These are phyloP conservation scores for Termitomyces sp. DNA, from an alignment of 1,284 basidiomycete genomes.

Conservation along the genomic window DNA sequence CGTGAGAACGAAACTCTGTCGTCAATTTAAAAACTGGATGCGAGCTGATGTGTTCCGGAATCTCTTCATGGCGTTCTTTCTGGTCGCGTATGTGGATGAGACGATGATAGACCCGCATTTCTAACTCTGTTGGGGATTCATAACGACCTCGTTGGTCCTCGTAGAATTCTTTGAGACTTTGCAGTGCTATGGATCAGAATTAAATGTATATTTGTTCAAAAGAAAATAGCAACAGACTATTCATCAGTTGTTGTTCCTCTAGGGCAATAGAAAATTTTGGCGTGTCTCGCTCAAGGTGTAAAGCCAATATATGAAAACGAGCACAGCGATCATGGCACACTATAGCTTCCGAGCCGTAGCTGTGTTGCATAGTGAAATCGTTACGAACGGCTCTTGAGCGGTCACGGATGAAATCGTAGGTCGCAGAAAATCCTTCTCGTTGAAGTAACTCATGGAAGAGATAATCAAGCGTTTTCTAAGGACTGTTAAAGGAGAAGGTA, in stretches of 20 bases:
- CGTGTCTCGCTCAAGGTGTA: slow-evolving; percentile 70
- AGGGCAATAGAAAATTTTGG: slow-evolving; percentile 63
- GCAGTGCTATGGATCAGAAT: slow-evolving; percentile 55
- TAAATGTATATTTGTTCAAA: slow-evolving; percentile 2
- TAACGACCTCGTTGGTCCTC: slow-evolving; percentile 73
- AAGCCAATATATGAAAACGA: slow-evolving; percentile 86
- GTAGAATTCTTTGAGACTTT: slow-evolving; percentile 91
- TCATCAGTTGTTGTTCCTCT: slow-evolving; percentile 88
- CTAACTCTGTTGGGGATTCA: slow-evolving; percentile 80
- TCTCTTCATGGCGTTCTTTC: slow-evolving; percentile 74
- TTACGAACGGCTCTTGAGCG: slow-evolving; percentile 87
- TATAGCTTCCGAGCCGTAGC: slow-evolving; percentile 74
- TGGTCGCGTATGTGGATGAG: slow-evolving; percentile 87
- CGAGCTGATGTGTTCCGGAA: slow-evolving; percentile 68
- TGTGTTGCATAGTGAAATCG: slow-evolving; percentile 93
- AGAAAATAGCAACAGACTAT: slow-evolving; percentile 51
- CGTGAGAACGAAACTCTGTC: slow-evolving; percentile 73
- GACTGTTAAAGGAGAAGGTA: slow-evolving; percentile 7
- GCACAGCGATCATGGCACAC: slow-evolving; percentile 93
- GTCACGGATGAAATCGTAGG: slow-evolving; percentile 87
- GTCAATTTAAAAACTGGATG: slow-evolving; percentile 81
- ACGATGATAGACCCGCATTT: slow-evolving; percentile 94
- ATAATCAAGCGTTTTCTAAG: slow-evolving; percentile 84
- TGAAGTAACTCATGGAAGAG: slow-evolving; percentile 82
- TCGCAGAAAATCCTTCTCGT: slow-evolving; percentile 62